Conservation (phyloP, 495 filamentous ascomycete genomes). For the Daldinia decipiens region DNA sequence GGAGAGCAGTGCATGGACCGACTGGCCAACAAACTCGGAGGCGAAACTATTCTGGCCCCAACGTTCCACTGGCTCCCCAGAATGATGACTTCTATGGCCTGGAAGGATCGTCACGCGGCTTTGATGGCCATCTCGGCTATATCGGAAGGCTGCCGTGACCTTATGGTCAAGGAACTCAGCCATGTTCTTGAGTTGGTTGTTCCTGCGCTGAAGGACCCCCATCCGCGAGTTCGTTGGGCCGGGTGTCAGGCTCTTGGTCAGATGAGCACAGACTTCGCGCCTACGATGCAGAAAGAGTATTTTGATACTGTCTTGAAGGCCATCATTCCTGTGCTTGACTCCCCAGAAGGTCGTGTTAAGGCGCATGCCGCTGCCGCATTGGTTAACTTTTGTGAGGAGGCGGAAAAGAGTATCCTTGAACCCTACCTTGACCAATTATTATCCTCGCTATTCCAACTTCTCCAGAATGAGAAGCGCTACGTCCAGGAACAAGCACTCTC, state of each 20-base stretch:
- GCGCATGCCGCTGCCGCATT: constrained; percentile 96
- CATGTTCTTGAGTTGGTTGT: constrained; percentile 94
- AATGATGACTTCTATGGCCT: constrained; percentile 95
- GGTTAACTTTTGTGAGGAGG: constrained; percentile 99
- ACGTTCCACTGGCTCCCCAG: constrained; percentile 96
- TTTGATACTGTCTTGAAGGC: constrained; percentile 84
- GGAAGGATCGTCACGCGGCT: constrained; percentile 96
- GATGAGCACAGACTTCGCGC: constrained; percentile 99
- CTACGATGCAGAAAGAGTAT: constrained; percentile 97
- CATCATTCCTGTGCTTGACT: constrained; percentile 92
- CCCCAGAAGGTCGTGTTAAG: constrained; percentile 91
- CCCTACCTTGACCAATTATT: constrained; percentile 93
- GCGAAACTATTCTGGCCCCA: constrained; percentile 84
- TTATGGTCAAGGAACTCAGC: constrained; percentile 94
- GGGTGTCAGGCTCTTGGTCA: constrained; percentile 99
- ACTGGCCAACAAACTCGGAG: constrained; percentile 96
- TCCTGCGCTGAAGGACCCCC: constrained; percentile 88
- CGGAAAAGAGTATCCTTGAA: constrained; percentile 89
- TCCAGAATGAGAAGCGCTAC: constrained; percentile 91
- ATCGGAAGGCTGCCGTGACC: constrained; percentile 93
- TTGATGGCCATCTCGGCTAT: constrained; percentile 99
- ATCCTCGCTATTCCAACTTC: constrained; percentile 79
- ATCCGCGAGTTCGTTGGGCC: constrained; percentile 96
- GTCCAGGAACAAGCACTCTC: constrained; percentile 98
- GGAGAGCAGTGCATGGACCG: constrained; percentile 99